Conservation (phyloP, 2,329 filamentous ascomycete species). For the Penicillium hesseltinei region DNA sequence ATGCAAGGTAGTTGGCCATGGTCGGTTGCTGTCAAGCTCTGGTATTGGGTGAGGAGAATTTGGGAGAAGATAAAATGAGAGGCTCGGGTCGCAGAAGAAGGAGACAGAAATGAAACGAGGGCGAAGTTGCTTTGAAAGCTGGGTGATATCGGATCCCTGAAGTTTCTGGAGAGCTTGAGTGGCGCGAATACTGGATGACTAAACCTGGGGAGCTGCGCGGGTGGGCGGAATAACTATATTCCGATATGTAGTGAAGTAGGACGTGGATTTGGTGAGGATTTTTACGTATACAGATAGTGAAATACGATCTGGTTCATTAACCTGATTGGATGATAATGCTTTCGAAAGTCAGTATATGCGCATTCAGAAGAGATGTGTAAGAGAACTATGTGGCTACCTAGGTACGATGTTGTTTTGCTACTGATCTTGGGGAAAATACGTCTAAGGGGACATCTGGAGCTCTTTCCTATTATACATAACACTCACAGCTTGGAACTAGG, state of each 20-base stretch:
- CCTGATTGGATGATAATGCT: not conserved
- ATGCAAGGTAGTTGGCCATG: slow-evolving; percentile 98
- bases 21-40: slow-evolving; percentile 17
- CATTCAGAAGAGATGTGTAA: not conserved
- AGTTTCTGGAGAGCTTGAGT: slow-evolving; percentile 38
- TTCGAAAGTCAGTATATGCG: not conserved
- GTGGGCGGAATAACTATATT: slow-evolving; percentile 14
- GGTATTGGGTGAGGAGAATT: not conserved
- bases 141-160: slow-evolving; percentile 25
- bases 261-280: no score
- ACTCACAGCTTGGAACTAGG: not conserved
- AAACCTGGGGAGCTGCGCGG: slow-evolving; percentile 18
- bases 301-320: no score
- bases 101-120: not conserved
- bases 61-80: not conserved
- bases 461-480: not conserved
- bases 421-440: not conserved
- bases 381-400: not conserved
- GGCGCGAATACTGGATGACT: slow-evolving; percentile 21
- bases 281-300: no score
- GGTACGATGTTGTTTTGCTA: not conserved
- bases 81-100: not conserved
- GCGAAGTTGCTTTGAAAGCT: slow-evolving; percentile 15
- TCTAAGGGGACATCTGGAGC: not conserved
- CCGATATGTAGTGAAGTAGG: not conserved